Percentiles rank a stretch among this genome's conserved stretches.
These are phyloP conservation scores for Solanum pinnatisectum DNA, from an alignment of 257 asterid species.

Conservation along the genomic window DNA sequence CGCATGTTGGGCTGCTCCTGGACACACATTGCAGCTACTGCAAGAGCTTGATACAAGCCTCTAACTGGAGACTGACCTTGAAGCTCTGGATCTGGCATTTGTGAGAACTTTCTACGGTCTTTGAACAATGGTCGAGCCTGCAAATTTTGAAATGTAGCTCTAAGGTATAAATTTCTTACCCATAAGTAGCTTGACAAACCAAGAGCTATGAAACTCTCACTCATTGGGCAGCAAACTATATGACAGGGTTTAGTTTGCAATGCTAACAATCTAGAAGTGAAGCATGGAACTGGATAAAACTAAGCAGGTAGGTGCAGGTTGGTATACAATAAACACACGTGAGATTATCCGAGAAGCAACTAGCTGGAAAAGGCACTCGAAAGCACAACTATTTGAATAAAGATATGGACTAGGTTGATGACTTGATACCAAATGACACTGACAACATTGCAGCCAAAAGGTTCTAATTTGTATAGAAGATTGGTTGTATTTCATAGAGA, in stretches of 20 bases:
- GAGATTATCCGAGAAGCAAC: background rate
- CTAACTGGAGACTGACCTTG: constrained; percentile 44
- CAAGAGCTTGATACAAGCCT: constrained; percentile 48
- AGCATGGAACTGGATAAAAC: background rate
- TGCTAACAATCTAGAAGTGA: background rate
- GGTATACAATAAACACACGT: background rate
- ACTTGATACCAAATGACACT: background rate
- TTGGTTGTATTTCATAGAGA: background rate
- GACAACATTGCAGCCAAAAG: background rate
- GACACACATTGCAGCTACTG: constrained; percentile 57
- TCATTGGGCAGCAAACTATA: background rate
- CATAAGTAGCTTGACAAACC: background rate
- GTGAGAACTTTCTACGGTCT: constrained; percentile 46
- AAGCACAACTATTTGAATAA: background rate
- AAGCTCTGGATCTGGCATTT: constrained; percentile 44
- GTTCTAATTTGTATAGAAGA: background rate
- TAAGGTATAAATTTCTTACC: background rate
- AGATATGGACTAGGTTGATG: background rate
- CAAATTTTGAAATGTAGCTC: background rate
- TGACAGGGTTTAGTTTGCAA: background rate
- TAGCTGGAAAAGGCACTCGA: background rate
- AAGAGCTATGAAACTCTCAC: background rate
- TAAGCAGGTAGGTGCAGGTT: background rate
- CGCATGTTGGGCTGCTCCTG: constrained; percentile 55
- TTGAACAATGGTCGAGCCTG: constrained; percentile 52